phyloP scores from a whole-genome alignment of 202 grass and related monocot species.

The Musa balbisiana region DNA sequence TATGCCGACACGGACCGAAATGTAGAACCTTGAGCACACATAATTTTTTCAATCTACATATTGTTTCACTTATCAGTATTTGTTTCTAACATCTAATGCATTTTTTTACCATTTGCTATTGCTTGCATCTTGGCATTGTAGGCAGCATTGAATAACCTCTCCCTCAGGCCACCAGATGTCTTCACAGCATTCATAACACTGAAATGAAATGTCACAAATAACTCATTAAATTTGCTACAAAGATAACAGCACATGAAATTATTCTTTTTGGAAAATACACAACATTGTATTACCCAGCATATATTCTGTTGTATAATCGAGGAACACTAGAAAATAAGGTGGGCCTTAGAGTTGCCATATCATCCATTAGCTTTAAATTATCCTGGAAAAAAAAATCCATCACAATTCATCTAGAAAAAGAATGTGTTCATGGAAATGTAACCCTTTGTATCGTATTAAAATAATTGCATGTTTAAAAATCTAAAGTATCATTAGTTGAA shows the following conservation, averaged over 20 bases:
- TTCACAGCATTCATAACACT: constrained; percentile 89
- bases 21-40: no score
- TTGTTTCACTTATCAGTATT: no score
- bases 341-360: constrained; percentile 78
- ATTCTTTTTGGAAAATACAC: not conserved
- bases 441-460: no score
- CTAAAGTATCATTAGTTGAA: no score
- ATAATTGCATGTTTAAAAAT: no score
- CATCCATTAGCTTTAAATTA: constrained; percentile 95
- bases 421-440: no score
- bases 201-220: constrained; percentile 2
- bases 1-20: no score
- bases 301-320: constrained; percentile 86
- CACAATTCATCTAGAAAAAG: no score
- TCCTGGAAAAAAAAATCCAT: constrained; percentile 44
- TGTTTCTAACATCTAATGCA: not conserved
- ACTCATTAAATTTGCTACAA: not conserved
- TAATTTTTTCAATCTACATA: no score
- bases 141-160: constrained; percentile 37
- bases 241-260: no score
- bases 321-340: constrained; percentile 86
- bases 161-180: constrained; percentile 68
- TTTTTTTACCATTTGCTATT: constrained; percentile 49
- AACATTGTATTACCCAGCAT: constrained; percentile 58
- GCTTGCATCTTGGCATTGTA: constrained; percentile 74